phyloP scores from a whole-genome alignment of 2,329 filamentous ascomycete species.

The Camptophora hylomeconis region DNA sequence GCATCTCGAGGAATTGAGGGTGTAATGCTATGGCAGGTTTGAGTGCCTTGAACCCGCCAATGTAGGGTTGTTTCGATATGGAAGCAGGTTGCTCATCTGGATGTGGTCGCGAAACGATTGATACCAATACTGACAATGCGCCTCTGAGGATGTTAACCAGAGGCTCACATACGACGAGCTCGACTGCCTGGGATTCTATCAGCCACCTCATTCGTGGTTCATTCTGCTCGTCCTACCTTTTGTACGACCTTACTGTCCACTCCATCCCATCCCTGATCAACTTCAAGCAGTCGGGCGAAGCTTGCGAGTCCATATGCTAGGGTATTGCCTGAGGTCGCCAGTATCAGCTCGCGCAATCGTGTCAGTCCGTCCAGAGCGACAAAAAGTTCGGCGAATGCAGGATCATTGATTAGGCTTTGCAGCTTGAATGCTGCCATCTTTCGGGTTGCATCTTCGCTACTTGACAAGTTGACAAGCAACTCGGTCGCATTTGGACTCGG shows the following conservation, averaged over 20 bases:
- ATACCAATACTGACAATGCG: conserved; percentile 91
- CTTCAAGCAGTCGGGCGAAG: conserved; percentile 73
- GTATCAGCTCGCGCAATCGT: conserved; percentile 68
- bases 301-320: conserved; percentile 90
- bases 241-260: conserved; percentile 41
- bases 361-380: conserved; percentile 77
- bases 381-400: conserved; percentile 91
- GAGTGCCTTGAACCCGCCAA: conserved; percentile 71
- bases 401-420: conserved; percentile 88
- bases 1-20: conserved; percentile 86
- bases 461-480: conserved; percentile 45
- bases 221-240: conserved; percentile 32
- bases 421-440: conserved; percentile 99
- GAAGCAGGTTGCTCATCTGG: conserved; percentile 6
- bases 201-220: conserved; percentile 3
- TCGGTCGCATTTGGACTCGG: conserved; percentile 36
- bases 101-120: conserved; percentile 78
- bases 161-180: conserved; percentile 86
- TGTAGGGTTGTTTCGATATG: conserved; percentile 1
- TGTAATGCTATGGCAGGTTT: conserved; percentile 85
- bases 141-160: conserved; percentile 94
- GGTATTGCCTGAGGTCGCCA: conserved; percentile 81
- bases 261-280: conserved; percentile 92
- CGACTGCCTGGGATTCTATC: conserved; percentile 49
- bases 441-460: conserved; percentile 71